A percentile compares a stretch with the other conserved stretches of the same genome.
Evolutionary conservation across 1,139 yeast genomes (phyloP).

Genomic region (Williopsis jadinii): DNA sequence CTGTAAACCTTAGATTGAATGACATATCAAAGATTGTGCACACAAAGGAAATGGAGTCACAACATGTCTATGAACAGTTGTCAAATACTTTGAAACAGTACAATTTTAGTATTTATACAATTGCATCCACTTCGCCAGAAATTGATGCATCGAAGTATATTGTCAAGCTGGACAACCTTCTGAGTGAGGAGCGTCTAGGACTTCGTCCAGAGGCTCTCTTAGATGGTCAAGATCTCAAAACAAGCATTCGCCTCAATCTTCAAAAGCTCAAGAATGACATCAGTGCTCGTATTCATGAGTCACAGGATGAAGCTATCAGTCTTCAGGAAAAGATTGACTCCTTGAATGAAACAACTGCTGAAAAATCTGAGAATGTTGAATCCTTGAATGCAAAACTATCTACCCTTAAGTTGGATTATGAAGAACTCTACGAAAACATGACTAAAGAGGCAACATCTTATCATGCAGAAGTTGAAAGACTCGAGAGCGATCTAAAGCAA

Average conservation of each 20-base stretch:
- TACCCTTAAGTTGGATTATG: constrained; percentile 46
- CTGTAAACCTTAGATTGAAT: constrained; percentile 29
- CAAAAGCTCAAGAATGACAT: constrained; percentile 42
- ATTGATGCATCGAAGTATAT: constrained; percentile 29
- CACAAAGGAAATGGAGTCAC: constrained; percentile 42
- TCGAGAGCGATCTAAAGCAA: constrained; percentile 53
- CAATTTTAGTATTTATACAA: constrained; percentile 45
- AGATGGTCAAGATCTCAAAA: constrained; percentile 28
- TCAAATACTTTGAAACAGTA: constrained; percentile 48
- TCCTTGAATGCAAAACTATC: constrained; percentile 50
- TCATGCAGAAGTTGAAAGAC: constrained; percentile 58
- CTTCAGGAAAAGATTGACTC: constrained; percentile 57
- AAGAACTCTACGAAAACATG: constrained; percentile 52
- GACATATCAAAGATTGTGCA: constrained; percentile 29
- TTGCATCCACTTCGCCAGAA: constrained; percentile 25
- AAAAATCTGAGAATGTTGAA: constrained; percentile 54
- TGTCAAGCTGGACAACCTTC: constrained; percentile 31
- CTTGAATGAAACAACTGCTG: constrained; percentile 45
- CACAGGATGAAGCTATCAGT: constrained; percentile 53
- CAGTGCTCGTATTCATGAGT: constrained; percentile 39
- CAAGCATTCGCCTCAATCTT: constrained; percentile 20
- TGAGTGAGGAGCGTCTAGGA: constrained; percentile 29
- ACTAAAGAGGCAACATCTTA: constrained; percentile 46
- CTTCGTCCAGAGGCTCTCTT: constrained; percentile 34
- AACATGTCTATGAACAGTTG: constrained; percentile 41